These are phyloP conservation scores for Rhododendron simsii DNA, from an alignment of 148 eudicot genomes.

Conservation along the genomic window DNA sequence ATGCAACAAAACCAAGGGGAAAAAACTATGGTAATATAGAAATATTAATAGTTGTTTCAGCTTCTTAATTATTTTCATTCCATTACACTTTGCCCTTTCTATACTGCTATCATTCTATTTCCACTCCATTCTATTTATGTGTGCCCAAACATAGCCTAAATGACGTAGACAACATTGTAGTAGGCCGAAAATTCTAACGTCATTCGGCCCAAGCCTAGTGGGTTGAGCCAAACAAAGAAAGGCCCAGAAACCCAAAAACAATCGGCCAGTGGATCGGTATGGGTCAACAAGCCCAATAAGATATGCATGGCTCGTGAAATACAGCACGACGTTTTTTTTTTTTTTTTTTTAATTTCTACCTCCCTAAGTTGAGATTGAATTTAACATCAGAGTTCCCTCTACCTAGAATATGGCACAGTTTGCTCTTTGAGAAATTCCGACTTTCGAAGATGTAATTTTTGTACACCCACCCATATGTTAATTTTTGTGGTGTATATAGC, in stretches of 20 bases:
- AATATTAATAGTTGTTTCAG: background rate
- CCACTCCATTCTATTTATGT: background rate
- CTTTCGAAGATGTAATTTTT: background rate
- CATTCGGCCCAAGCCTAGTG: background rate
- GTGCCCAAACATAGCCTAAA: background rate
- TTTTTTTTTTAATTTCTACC: too few relatives aligned
- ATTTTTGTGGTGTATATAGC: too few relatives aligned
- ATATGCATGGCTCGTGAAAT: background rate
- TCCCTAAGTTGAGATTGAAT: too few relatives aligned
- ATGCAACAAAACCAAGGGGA: background rate
- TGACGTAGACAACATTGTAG: background rate
- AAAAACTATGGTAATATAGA: background rate
- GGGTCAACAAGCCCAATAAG: background rate
- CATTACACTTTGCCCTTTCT: background rate
- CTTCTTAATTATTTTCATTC: background rate
- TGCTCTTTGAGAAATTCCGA: background rate
- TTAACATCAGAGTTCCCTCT: background rate
- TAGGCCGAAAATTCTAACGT: background rate
- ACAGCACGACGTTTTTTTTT: too few relatives aligned
- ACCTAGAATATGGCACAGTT: background rate
- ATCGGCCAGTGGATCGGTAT: background rate
- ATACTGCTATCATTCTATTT: background rate
- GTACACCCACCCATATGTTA: too few relatives aligned
- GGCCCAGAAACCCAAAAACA: background rate
- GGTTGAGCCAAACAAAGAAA: background rate